These are phyloP conservation scores for Polyporus tsugae DNA, from an alignment of 1,284 basidiomycete species.

Conservation along the genomic window DNA sequence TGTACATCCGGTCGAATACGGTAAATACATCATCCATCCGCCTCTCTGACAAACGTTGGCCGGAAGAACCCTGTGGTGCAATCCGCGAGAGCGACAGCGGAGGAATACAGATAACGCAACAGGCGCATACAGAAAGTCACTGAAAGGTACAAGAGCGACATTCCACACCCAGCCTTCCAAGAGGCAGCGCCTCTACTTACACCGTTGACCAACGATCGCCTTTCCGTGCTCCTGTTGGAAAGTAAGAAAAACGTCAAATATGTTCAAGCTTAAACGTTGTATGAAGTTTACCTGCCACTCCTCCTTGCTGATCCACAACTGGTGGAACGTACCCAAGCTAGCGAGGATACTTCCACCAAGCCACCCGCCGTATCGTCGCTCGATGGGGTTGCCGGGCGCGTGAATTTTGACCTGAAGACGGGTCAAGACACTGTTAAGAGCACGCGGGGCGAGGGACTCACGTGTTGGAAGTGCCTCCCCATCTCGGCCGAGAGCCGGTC, in stretches of 20 bases:
- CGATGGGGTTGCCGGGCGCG: conserved; percentile 87
- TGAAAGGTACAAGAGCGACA: not conserved
- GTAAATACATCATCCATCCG: conserved; percentile 17
- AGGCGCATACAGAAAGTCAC: conserved; percentile 11
- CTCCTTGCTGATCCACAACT: conserved; percentile 92
- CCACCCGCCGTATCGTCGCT: conserved; percentile 92
- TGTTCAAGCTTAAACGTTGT: conserved; percentile 10
- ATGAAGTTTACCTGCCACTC: conserved; percentile 80
- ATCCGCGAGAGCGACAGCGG: not conserved
- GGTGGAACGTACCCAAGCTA: conserved; percentile 95
- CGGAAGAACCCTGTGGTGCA: not conserved
- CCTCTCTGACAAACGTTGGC: conserved; percentile 1
- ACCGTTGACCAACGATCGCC: conserved; percentile 79
- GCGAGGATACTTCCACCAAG: conserved; percentile 93
- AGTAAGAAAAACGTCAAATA: conserved; percentile 6
- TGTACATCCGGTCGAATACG: conserved; percentile 36
- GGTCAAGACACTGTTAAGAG: conserved; percentile 1
- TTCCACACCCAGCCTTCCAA: not conserved
- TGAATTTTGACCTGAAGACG: conserved; percentile 79
- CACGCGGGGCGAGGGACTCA: conserved; percentile 49
- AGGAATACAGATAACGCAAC: conserved; percentile 19
- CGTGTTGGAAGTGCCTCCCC: conserved; percentile 79
- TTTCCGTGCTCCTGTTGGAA: conserved; percentile 74
- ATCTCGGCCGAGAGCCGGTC: conserved; percentile 90
- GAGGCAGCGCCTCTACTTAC: conserved; percentile 60